phyloP scores from a whole-genome alignment of 495 filamentous ascomycete species.

The Podospora sp. region DNA sequence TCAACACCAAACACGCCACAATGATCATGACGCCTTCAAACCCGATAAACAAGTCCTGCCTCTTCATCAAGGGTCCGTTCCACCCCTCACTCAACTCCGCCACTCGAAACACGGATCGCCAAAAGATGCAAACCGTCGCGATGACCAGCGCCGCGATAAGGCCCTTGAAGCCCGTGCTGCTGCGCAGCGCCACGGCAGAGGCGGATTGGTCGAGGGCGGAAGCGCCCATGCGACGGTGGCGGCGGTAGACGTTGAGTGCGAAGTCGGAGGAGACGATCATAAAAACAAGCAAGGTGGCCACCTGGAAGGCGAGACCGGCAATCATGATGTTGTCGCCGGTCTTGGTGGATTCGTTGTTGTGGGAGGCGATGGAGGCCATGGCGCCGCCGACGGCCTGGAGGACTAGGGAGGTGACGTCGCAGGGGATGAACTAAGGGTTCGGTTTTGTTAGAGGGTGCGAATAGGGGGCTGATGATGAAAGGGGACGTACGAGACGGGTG shows the following conservation, averaged over 20 bases:
- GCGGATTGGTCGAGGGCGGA: constrained; percentile 33
- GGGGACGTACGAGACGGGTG: constrained; percentile 46
- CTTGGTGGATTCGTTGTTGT: constrained; percentile 34
- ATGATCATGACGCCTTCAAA: constrained; percentile 74
- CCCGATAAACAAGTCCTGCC: constrained; percentile 67
- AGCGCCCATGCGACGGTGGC: constrained; percentile 28
- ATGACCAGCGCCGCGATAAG: constrained; percentile 47
- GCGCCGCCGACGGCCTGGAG: constrained; percentile 66
- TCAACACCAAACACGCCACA: constrained; percentile 58
- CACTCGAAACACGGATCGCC: constrained; percentile 64
- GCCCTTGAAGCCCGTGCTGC: constrained; percentile 38
- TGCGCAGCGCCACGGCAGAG: constrained; percentile 22
- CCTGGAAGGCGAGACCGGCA: constrained; percentile 62
- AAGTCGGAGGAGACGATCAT: constrained; percentile 48
- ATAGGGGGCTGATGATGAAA: constrained; percentile 1
- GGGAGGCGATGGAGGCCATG: constrained; percentile 54
- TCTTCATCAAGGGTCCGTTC: constrained; percentile 55
- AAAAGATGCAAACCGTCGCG: constrained; percentile 62
- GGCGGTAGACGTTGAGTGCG: constrained; percentile 36
- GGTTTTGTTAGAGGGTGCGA: constrained; percentile 1
- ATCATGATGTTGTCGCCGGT: constrained; percentile 68
- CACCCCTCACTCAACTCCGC: constrained; percentile 69
- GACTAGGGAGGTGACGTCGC: constrained; percentile 64
- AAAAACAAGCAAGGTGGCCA: constrained; percentile 54
- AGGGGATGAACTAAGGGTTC: constrained; percentile 57